Conservation (phyloP, 2,329 filamentous ascomycete species). For the Aspergillus uvarum region DNA sequence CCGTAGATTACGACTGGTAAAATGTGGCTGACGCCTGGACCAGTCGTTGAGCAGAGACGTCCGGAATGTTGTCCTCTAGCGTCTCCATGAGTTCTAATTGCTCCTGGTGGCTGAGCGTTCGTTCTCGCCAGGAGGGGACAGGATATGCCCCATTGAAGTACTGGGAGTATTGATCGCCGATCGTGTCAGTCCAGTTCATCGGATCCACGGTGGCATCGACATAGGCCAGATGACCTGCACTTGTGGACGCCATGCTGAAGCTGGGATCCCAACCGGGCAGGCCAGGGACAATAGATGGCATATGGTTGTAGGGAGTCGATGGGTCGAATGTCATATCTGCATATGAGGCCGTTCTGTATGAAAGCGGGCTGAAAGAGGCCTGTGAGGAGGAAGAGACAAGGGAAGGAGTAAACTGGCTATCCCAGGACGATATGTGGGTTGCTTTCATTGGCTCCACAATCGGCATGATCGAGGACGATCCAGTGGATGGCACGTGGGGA, state of each 20-base stretch:
- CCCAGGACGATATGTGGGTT: constrained; percentile 21
- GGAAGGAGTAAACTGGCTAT: constrained; percentile 14
- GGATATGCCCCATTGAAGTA: constrained; percentile 49
- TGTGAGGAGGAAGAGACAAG: constrained; percentile 14
- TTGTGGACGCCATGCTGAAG: constrained; percentile 40
- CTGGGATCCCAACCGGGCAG: constrained; percentile 45
- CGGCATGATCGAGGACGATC: constrained; percentile 14
- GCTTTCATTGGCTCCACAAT: constrained; percentile 21
- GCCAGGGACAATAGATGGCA: constrained; percentile 42
- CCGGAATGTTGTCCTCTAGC: constrained; percentile 61
- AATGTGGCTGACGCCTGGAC: constrained; percentile 43
- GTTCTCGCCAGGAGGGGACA: constrained; percentile 54
- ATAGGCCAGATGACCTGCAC: constrained; percentile 36
- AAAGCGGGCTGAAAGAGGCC: constrained; percentile 23
- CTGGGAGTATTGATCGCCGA: constrained; percentile 49
- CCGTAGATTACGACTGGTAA: constrained; percentile 35
- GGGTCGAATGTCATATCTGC: constrained; percentile 36
- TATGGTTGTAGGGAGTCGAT: constrained; percentile 40
- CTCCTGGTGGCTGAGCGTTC: constrained; percentile 74
- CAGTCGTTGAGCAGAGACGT: constrained; percentile 42
- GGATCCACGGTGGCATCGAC: constrained; percentile 36
- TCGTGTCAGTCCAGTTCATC: constrained; percentile 45
- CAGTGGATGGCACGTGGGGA: constrained; percentile 23
- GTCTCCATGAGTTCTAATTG: constrained; percentile 80
- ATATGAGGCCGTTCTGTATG: constrained; percentile 23